Evolutionary conservation across 306 rosid species (phyloP).

Genomic region (Canavalia ensiformis): DNA sequence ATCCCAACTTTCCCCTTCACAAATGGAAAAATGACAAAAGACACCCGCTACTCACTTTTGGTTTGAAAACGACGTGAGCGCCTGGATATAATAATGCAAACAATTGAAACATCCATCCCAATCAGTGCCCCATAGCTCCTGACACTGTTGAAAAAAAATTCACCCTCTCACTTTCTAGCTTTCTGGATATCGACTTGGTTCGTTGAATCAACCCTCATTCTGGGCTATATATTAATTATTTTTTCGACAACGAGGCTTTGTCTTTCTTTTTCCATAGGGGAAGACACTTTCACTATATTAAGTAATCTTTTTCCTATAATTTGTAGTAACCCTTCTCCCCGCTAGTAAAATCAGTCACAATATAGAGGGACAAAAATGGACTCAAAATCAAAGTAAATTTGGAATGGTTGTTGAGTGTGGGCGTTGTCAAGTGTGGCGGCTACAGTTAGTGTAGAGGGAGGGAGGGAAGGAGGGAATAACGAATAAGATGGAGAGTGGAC

Average conservation of each 20-base stretch:
- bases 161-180: constrained; percentile 26
- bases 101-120: constrained; percentile 27
- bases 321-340: neutral
- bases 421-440: constrained; percentile 62
- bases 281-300: constrained; percentile 44
- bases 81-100: constrained; percentile 3
- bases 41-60: constrained; percentile 41
- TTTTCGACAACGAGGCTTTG: constrained; percentile 17
- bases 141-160: constrained; percentile 51
- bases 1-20: constrained; percentile 28
- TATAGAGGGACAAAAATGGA: neutral
- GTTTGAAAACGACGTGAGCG: constrained; percentile 48
- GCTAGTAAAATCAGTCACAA: constrained; percentile 7
- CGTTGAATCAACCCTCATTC: constrained; percentile 48
- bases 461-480: neutral
- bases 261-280: neutral
- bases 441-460: constrained; percentile 10
- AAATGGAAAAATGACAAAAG: constrained; percentile 40
- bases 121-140: constrained; percentile 41
- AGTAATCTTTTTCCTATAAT: constrained; percentile 5
- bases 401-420: constrained; percentile 35
- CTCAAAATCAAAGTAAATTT: neutral
- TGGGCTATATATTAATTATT: neutral
- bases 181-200: constrained; percentile 35
- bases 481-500: constrained; percentile 35